Evolutionary conservation across 257 asterid species (phyloP), one percentile per base, ranked within the genome.

Genomic region (Paulownia fortunei): DNA sequence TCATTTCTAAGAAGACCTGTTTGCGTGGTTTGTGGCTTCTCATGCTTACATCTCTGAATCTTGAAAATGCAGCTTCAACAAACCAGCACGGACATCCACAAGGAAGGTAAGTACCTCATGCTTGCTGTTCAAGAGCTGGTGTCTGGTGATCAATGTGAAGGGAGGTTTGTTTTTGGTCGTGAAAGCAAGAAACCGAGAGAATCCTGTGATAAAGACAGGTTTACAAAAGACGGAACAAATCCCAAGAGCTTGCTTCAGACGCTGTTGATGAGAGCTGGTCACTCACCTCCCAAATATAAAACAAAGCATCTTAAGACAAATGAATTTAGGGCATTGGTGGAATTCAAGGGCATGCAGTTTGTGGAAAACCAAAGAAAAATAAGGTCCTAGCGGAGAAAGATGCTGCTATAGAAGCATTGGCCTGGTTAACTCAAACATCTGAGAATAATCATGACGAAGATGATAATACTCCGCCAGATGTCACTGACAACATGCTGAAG

Each of bases 311-410:
- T 96, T 1, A 96, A 93, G 87, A 90, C 98, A 2, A 95, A 96
- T 56, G 97, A 96, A 81, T 96, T 96, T 73, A 84, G 99, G 85
- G 99, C 94, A 12, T 75, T 93, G 74, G 97, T 88, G 68, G 98
- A 93, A 83, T 89, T 96, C 85, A 96, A 93, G 84, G 99, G 98
- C 23, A 92, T 96, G 98, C 99, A 93, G 86, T 93, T 96, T 86
- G 97, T 96, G 69, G 99, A 32, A 92, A 93, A 81, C 98, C 99
- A 0, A 91, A 89, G 94, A 90, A 86, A 80, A 96, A 86, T 49
- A 96, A 96, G 80, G 82, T 73, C 44, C 91, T 95, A 23, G 98
- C 99, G 1, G 99, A 95, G 90, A 90, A 87, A 81, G 99, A 93
- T 84, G 98, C 98, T 21, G 99, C 99, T 62, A 77, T 93, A 37